These are phyloP conservation scores for Williopsis jadinii DNA, from an alignment of 1,139 yeast genomes.

Conservation along the genomic window DNA sequence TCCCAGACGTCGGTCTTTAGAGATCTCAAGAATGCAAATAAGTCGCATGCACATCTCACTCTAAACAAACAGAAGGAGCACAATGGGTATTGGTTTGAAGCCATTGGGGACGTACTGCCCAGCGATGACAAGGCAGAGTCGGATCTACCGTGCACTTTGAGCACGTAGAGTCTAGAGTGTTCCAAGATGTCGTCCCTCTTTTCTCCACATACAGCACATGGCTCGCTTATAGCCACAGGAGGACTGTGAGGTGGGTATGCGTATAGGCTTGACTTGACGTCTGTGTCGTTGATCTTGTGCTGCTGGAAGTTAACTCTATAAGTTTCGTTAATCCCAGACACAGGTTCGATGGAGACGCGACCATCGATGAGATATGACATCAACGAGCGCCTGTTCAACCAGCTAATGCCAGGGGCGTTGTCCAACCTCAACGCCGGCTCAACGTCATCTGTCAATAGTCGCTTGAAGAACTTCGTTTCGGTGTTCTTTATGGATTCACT, in stretches of 20 bases:
- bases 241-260: conserved; percentile 38
- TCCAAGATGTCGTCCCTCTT: conserved; percentile 58
- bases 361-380: conserved; percentile 72
- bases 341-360: conserved; percentile 77
- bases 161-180: conserved; percentile 68
- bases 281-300: conserved; percentile 8
- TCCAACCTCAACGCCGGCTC: conserved; percentile 64
- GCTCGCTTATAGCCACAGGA: conserved; percentile 68
- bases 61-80: conserved; percentile 80
- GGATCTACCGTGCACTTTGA: conserved; percentile 36
- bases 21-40: conserved; percentile 65
- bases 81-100: conserved; percentile 49
- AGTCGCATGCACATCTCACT: conserved; percentile 72
- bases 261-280: conserved; percentile 27
- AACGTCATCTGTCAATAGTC: conserved; percentile 67
- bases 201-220: conserved; percentile 85
- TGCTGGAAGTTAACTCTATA: conserved; percentile 28
- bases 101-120: conserved; percentile 10
- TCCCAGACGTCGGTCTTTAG: conserved; percentile 46
- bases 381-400: conserved; percentile 52
- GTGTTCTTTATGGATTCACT: conserved; percentile 28
- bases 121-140: conserved; percentile 13
- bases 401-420: conserved; percentile 51
- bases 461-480: conserved; percentile 48
- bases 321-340: conserved; percentile 75